Evolutionary conservation across 1,284 basidiomycete genomes (phyloP).

Genomic region (Malassezia sympodialis): DNA sequence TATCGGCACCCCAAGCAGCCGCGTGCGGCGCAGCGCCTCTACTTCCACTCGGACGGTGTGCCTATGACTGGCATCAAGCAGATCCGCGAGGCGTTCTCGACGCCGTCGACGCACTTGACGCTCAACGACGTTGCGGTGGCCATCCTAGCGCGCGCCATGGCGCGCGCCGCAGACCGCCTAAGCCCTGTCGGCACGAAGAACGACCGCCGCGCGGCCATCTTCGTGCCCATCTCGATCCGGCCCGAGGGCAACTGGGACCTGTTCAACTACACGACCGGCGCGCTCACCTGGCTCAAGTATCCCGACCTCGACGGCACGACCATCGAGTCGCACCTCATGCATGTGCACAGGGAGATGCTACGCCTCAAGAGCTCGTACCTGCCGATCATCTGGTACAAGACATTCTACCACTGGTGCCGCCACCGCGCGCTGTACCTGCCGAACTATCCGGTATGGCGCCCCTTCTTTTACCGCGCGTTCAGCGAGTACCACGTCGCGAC

Average conservation of each 20-base stretch:
- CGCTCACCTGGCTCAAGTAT: slow-evolving; percentile 42
- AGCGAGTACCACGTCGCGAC: slow-evolving; percentile 44
- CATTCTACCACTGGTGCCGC: slow-evolving; percentile 26
- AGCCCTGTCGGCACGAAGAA: slow-evolving; percentile 22
- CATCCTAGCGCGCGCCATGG: slow-evolving; percentile 37
- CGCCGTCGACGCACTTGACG: slow-evolving; percentile 30
- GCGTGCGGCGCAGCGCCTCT: slow-evolving; percentile 28
- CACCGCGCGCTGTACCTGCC: slow-evolving; percentile 34
- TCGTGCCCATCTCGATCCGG: slow-evolving; percentile 42
- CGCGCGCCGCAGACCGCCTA: slow-evolving; percentile 23
- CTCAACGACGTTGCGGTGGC: slow-evolving; percentile 46
- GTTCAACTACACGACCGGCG: slow-evolving; percentile 42
- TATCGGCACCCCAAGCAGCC: slow-evolving; percentile 24
- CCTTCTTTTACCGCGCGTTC: slow-evolving; percentile 42
- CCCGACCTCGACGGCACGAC: slow-evolving; percentile 26
- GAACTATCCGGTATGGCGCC: slow-evolving; percentile 33
- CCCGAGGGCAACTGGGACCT: slow-evolving; percentile 42
- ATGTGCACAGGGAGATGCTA: slow-evolving; percentile 43
- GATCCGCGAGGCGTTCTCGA: slow-evolving; percentile 41
- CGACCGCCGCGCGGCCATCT: slow-evolving; percentile 44
- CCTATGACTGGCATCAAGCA: slow-evolving; percentile 42
- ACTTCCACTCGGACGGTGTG: slow-evolving; percentile 43
- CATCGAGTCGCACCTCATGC: slow-evolving; percentile 29
- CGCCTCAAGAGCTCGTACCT: slow-evolving; percentile 39
- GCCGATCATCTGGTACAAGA: slow-evolving; percentile 38